A percentile compares a stretch with the other conserved stretches of the same genome.
phyloP scores from a whole-genome alignment of 2,329 filamentous ascomycete species.

The Fusarium sp. region DNA sequence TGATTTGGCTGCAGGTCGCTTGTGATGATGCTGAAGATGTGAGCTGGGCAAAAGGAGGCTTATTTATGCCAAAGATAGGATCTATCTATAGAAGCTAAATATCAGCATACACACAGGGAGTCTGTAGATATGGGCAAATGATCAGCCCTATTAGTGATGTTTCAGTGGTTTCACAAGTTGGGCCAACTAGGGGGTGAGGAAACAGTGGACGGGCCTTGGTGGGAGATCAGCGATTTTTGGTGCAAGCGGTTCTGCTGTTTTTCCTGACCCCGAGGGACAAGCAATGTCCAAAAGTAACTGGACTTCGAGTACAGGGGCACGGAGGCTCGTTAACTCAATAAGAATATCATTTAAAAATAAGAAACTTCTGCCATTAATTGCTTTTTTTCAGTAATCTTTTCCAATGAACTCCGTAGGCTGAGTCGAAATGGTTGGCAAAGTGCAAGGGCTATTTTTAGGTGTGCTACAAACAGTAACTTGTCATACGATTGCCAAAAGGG shows the following conservation, averaged over 20 bases:
- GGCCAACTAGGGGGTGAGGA: too few relatives aligned
- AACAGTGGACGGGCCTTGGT: too few relatives aligned
- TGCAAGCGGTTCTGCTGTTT: too few relatives aligned
- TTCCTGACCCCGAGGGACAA: neutral
- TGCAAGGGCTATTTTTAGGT: neutral
- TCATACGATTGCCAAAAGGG: neutral
- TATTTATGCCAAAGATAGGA: neutral
- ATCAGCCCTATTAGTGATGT: neutral
- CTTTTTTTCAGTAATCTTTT: neutral
- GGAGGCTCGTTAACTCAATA: neutral
- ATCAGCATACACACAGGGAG: neutral
- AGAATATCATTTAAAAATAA: neutral
- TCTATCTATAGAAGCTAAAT: neutral
- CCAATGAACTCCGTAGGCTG: too few relatives aligned
- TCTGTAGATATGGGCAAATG: neutral
- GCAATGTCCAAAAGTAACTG: neutral
- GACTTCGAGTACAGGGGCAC: neutral
- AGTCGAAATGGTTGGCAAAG: neutral
- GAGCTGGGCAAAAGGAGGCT: neutral
- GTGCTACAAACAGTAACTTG: neutral
- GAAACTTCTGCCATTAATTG: rapidly evolving
- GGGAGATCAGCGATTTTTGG: too few relatives aligned
- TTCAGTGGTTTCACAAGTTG: neutral
- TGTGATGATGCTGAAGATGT: neutral
- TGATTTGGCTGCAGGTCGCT: neutral